Evolutionary conservation across 164 flowering plant genomes (phyloP), one percentile per base, ranked within the genome.

Genomic region (Nymphaea colorata): DNA sequence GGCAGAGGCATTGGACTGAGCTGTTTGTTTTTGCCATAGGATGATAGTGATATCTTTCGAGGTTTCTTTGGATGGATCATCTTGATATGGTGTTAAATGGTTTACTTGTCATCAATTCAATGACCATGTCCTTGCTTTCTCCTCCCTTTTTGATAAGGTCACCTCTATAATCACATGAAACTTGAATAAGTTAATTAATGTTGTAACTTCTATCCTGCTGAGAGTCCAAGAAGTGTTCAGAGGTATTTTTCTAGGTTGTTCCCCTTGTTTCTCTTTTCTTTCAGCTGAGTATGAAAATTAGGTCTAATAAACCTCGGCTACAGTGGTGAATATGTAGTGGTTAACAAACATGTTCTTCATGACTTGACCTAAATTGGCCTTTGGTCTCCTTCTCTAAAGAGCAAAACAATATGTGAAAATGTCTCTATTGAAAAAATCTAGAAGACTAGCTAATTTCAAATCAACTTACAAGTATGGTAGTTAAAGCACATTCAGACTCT

Each of bases 321-420:
- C 43, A 94, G 99, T 81, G 99, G 99, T 68, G 99, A 95, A 71
- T 92, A 87, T 85, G 97, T 95, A 51, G 98, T 92, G 59, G 99
- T 92, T 70, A 95, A 95, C 85, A 95, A 92, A 62, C 99, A 95
- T 78, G 93, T 95, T 73, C 94, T 95, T 70, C 87, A 90, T 79
- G 99, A 95, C 76, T 79, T 95, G 65, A 92, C 98, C 65, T 98
- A 95, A 76, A 86, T 90, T 96, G 96, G 98, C 42, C 82, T 88
- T 41, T 95, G 99, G 99, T 87, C 98, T 67, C 98, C 89, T 67
- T 53, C 78, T 47, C 64, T 95, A 6, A 95, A 95, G 83, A 95
- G 92, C 81, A 72, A 86, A 68, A 88, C 90, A 45, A 89, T 95
- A 12, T 80, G 79, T 73, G 90, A 86, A 69, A 73, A 87, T 80